These are phyloP conservation scores for Kodamaea alishanica DNA, from an alignment of 1,139 yeast species.

Conservation along the genomic window DNA sequence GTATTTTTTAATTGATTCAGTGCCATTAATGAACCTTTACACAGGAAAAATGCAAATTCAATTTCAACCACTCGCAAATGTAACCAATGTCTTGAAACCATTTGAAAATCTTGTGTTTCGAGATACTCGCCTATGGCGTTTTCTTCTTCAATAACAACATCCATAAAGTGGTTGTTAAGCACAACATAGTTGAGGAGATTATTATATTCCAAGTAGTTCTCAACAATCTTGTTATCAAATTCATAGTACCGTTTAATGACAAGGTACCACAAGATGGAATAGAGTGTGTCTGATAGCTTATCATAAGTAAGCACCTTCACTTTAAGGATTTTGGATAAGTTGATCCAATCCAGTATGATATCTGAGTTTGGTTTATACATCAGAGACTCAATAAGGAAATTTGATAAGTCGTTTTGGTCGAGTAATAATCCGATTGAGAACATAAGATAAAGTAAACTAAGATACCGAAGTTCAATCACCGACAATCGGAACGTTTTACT, in stretches of 20 bases:
- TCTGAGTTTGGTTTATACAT: constrained; percentile 9
- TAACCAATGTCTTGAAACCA: constrained; percentile 28
- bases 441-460: constrained; percentile 19
- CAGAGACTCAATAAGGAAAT: constrained; percentile 9
- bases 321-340: constrained; percentile 22
- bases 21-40: constrained; percentile 28
- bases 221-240: constrained; percentile 22
- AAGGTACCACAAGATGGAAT: constrained; percentile 31
- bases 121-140: constrained; percentile 8
- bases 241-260: constrained; percentile 23
- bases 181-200: constrained; percentile 27
- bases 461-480: constrained; percentile 11
- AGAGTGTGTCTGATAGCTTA: constrained; percentile 25
- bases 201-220: constrained; percentile 32
- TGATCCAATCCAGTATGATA: constrained; percentile 24
- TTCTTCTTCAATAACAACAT: constrained; percentile 6
- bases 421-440: constrained; percentile 24
- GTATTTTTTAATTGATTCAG: constrained; percentile 27
- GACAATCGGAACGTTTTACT: constrained; percentile 8
- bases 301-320: constrained; percentile 19
- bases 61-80: constrained; percentile 29
- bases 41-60: constrained; percentile 30
- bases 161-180: constrained; percentile 26
- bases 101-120: constrained; percentile 16
- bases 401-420: constrained; percentile 8